Evolutionary conservation across 768 basidiomycete species (phyloP), one percentile per base, ranked within the genome.

Genomic region (Tephrocybe sp.): DNA sequence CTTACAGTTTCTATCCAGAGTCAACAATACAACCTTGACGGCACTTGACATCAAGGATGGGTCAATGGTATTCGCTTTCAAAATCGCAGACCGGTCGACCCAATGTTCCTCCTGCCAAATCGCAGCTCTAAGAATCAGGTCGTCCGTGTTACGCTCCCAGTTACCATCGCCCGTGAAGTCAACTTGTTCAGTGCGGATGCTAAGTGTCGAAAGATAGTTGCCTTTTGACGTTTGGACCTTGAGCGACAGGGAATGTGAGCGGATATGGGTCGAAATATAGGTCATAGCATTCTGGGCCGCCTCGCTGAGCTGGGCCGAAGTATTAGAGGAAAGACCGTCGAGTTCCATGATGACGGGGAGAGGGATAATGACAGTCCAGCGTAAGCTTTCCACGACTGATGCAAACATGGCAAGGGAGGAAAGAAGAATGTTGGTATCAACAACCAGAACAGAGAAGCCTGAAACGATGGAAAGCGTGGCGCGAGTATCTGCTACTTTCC

Each of bases 291-390:
- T 72, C 33, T 75, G 72, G 0, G 97, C 94, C 0, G 89, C 83
- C 40, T 82, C 77, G 35, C 87, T 91, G 19, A 98, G 84, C 39
- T 79, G 76, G 0, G 79, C 67, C 0, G 79, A 68, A 2, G 72
- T 53, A 56, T 89, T 86, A 50, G 72, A 68, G 1, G 80, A 76
- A 7, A 98, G 82, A n/a, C 94, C 93, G 58, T 99, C 96, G 7
- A 99, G 84, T 60, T 99, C 97, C 78, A 95, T 98, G 63, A 98
- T 80, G 54, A 97, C 96, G 0, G 94, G 95, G 3, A 98, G 79
- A 3, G 97, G 97, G 0, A 99, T 73, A 51, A 99, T 75, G 40
- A 96, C 76, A 0, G 92, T 97, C 93, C 94, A 98, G 22, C 73
- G 74, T 14, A 83, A 68, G 53, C 83, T 84, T 65, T 96, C 91